Conservation (phyloP, 2,329 filamentous ascomycete genomes). For the Colletotrichum godetiae region DNA sequence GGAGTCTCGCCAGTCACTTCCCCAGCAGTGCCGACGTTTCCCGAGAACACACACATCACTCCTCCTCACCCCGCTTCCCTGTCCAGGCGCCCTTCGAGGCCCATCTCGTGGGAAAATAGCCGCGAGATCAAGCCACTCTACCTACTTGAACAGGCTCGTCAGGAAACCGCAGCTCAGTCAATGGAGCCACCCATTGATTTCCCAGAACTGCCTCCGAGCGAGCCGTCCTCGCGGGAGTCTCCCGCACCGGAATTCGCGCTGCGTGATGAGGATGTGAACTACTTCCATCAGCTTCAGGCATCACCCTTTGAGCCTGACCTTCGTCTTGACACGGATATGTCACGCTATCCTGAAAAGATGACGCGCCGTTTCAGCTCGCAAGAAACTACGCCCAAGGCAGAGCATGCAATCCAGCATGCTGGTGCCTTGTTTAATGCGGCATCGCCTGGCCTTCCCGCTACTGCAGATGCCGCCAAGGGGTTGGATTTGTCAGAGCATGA, state of each 20-base stretch:
- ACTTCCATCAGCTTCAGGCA: slow-evolving; percentile 29
- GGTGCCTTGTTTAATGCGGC: slow-evolving; percentile 16
- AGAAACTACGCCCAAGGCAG: slow-evolving; percentile 76
- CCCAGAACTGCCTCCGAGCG: slow-evolving; percentile 62
- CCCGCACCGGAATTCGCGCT: slow-evolving; percentile 46
- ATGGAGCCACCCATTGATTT: slow-evolving; percentile 51
- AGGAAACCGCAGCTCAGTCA: slow-evolving; percentile 42
- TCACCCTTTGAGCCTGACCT: slow-evolving; percentile 43
- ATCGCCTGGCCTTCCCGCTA: slow-evolving; percentile 12
- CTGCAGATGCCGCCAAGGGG: neutral
- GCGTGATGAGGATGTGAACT: slow-evolving; percentile 43
- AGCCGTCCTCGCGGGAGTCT: slow-evolving; percentile 49
- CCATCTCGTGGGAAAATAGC: slow-evolving; percentile 71
- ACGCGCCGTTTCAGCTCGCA: slow-evolving; percentile 68
- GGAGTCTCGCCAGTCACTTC: slow-evolving; percentile 53
- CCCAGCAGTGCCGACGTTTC: slow-evolving; percentile 43
- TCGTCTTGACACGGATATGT: slow-evolving; percentile 53
- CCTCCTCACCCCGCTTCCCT: neutral
- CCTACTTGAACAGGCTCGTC: slow-evolving; percentile 75
- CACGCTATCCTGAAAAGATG: slow-evolving; percentile 42
- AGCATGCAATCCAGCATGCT: slow-evolving; percentile 35
- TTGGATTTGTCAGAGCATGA: neutral
- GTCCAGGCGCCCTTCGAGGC: slow-evolving; percentile 57
- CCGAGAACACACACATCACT: slow-evolving; percentile 40
- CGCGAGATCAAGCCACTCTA: slow-evolving; percentile 85